Evolutionary conservation across 2,329 filamentous ascomycete genomes (phyloP).

Genomic region (Simplicillium sp.): DNA sequence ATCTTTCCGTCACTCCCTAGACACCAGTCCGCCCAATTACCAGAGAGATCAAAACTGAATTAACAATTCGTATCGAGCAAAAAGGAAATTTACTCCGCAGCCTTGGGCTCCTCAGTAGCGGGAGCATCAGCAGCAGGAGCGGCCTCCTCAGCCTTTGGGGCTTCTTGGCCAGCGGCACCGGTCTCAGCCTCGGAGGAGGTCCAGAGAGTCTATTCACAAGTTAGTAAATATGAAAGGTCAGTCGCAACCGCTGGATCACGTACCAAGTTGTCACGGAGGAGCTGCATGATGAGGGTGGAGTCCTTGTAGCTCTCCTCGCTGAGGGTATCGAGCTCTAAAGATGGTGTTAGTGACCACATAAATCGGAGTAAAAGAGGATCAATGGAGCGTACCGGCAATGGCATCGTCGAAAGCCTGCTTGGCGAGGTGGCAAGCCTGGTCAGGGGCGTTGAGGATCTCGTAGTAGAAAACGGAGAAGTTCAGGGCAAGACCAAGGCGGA

Average conservation of each 20-base stretch:
- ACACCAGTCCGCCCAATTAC: slow-evolving; percentile 47
- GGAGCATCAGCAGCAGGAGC: slow-evolving; percentile 41
- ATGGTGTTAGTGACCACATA: slow-evolving; percentile 11
- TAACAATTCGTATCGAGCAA: slow-evolving; percentile 13
- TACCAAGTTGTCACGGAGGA: slow-evolving; percentile 93
- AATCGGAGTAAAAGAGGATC: not conserved
- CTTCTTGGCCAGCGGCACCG: slow-evolving; percentile 40
- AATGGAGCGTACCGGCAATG: slow-evolving; percentile 55
- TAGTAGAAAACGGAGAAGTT: slow-evolving; percentile 99
- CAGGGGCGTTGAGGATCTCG: slow-evolving; percentile 97
- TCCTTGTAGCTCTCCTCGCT: slow-evolving; percentile 99
- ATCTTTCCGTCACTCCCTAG: slow-evolving; percentile 53
- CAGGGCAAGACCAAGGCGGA: slow-evolving; percentile 91
- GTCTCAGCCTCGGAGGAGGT: slow-evolving; percentile 96
- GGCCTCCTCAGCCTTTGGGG: slow-evolving; percentile 37
- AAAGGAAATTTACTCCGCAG: slow-evolving; percentile 43
- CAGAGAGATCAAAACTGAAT: slow-evolving; percentile 19
- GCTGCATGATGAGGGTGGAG: slow-evolving; percentile 97
- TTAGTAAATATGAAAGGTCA: slow-evolving; percentile 1
- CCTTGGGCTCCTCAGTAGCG: slow-evolving; percentile 58
- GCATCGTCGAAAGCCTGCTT: slow-evolving; percentile 99
- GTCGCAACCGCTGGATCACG: slow-evolving; percentile 16
- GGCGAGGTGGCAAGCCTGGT: slow-evolving; percentile 95
- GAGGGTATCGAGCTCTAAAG: slow-evolving; percentile 81
- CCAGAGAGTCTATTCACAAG: slow-evolving; percentile 75